Conservation (phyloP, 1,139 yeast species). For the Yamadazyma triangularis region DNA sequence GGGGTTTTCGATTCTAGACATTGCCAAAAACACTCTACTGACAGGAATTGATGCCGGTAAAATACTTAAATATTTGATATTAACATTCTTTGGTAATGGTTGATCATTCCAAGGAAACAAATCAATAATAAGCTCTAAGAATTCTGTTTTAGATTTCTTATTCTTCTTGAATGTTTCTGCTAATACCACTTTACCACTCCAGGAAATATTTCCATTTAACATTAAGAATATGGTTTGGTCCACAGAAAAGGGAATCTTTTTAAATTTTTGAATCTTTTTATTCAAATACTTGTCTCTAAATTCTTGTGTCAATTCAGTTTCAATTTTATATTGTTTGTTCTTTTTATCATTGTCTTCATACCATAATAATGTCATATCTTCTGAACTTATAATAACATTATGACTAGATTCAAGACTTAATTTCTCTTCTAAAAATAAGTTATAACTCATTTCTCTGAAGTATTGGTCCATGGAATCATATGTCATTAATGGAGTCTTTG, state of each 20-base stretch:
- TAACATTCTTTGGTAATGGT: constrained; percentile 42
- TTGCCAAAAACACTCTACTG: constrained; percentile 58
- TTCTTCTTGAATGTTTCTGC: constrained; percentile 24
- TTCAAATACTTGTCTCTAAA: constrained; percentile 39
- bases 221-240: constrained; percentile 46
- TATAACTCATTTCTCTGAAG: constrained; percentile 55
- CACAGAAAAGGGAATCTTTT: constrained; percentile 44
- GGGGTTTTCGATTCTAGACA: constrained; percentile 55
- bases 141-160: constrained; percentile 16
- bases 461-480: constrained; percentile 51
- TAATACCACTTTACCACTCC: constrained; percentile 47
- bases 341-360: constrained; percentile 43
- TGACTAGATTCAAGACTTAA: constrained; percentile 36
- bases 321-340: constrained; percentile 34
- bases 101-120: constrained; percentile 55
- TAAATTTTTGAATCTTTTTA: constrained; percentile 35
- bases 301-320: constrained; percentile 33
- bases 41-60: constrained; percentile 63
- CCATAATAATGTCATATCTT: constrained; percentile 48
- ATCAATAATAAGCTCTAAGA: constrained; percentile 44
- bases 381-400: constrained; percentile 25
- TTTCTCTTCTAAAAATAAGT: constrained; percentile 58
- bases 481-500: constrained; percentile 36
- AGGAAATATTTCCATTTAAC: constrained; percentile 31
- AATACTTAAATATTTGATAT: constrained; percentile 39